Conservation (phyloP, 768 basidiomycete species). For the Leccinum variicolor region DNA sequence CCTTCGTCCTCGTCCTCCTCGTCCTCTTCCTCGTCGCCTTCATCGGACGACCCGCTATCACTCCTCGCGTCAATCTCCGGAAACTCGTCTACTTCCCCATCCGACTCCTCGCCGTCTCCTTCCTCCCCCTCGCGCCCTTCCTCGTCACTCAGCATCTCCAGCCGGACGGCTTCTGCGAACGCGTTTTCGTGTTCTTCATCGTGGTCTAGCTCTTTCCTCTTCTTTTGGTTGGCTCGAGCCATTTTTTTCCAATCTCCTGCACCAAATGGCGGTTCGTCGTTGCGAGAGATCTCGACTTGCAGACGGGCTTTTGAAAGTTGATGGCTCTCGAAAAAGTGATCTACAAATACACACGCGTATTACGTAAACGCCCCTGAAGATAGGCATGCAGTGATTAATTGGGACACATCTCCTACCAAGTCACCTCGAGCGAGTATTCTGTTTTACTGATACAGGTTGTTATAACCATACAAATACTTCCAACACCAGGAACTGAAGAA, state of each 20-base stretch:
- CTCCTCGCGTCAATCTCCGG: conserved; percentile 62
- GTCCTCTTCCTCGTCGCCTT: conserved; percentile 34
- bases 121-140: conserved; percentile 43
- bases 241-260: conserved; percentile 36
- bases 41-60: conserved; percentile 33
- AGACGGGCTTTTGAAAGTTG: neutral
- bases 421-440: too few species aligned
- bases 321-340: conserved; percentile 7
- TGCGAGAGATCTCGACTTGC: neutral
- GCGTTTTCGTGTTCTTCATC: conserved; percentile 33
- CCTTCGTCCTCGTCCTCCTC: conserved; percentile 29
- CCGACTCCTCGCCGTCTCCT: conserved; percentile 36
- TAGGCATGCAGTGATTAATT: too few species aligned
- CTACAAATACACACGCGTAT: neutral
- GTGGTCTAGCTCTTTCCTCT: conserved; percentile 54
- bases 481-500: neutral
- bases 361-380: conserved; percentile 14
- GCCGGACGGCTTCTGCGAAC: conserved; percentile 40
- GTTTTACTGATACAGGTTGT: too few species aligned
- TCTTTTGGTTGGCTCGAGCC: conserved; percentile 39
- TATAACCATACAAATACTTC: too few species aligned
- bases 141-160: conserved; percentile 78
- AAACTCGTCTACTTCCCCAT: conserved; percentile 68
- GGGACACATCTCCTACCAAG: too few species aligned
- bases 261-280: neutral